A percentile compares a stretch with the other conserved stretches of the same genome.
Evolutionary conservation across 768 basidiomycete genomes (phyloP).

Genomic region (Xerocomellus amylosporus): DNA sequence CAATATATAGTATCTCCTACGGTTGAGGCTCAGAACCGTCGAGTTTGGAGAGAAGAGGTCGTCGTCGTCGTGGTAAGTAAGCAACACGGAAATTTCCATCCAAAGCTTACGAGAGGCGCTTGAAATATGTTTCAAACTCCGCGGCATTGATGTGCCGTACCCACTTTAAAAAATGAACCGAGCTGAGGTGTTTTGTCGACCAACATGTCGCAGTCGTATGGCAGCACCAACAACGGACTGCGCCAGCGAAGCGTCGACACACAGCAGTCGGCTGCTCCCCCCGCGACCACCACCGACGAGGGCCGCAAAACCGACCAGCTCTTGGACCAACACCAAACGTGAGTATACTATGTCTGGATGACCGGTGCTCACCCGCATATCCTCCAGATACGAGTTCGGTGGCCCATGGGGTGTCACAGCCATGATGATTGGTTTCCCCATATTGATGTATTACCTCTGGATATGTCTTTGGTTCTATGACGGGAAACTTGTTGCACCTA

Average conservation of each 20-base stretch:
- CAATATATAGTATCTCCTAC: slow-evolving; percentile 27
- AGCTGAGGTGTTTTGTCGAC: too few relatives aligned
- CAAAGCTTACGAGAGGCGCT: slow-evolving; percentile 21
- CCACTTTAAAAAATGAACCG: slow-evolving; percentile 10
- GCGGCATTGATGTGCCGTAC: not conserved
- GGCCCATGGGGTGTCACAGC: slow-evolving; percentile 87
- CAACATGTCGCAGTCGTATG: slow-evolving; percentile 31
- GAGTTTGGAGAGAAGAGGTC: slow-evolving; percentile 3
- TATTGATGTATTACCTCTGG: slow-evolving; percentile 99
- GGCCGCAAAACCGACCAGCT: slow-evolving; percentile 72
- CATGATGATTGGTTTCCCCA: slow-evolving; percentile 93
- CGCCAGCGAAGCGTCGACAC: slow-evolving; percentile 30
- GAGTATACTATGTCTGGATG: slow-evolving; percentile 17
- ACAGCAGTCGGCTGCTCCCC: slow-evolving; percentile 9
- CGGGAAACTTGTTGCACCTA: slow-evolving; percentile 71
- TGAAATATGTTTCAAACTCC: slow-evolving; percentile 9
- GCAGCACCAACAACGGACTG: slow-evolving; percentile 22
- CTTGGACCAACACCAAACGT: slow-evolving; percentile 69
- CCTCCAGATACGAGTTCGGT: slow-evolving; percentile 87
- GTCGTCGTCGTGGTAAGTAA: slow-evolving; percentile 21
- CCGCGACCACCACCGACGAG: slow-evolving; percentile 53
- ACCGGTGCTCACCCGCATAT: slow-evolving; percentile 1
- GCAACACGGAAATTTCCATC: not conserved
- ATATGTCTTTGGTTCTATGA: slow-evolving; percentile 96
- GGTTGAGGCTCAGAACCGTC: not conserved